phyloP scores from a whole-genome alignment of 345 rosid species.

The Sonneratia alba region DNA sequence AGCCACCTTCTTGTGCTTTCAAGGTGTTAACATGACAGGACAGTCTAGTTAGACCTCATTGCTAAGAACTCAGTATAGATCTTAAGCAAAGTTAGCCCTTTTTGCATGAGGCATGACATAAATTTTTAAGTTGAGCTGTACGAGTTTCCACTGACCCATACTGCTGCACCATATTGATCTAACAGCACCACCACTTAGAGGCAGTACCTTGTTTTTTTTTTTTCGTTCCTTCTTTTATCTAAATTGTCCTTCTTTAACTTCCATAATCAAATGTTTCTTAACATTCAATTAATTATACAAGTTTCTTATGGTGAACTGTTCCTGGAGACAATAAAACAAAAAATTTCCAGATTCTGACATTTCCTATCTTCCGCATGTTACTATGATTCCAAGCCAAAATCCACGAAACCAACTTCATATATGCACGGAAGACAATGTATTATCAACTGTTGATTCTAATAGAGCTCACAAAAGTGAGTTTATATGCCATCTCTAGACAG shows the following conservation, averaged over 20 bases:
- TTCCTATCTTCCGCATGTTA: too few relatives aligned
- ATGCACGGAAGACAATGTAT: too few relatives aligned
- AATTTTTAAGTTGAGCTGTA: not conserved
- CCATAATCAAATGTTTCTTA: not conserved
- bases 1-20: not conserved
- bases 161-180: not conserved
- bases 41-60: not conserved
- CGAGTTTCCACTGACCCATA: not conserved
- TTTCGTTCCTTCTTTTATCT: not conserved
- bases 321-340: too few relatives aligned
- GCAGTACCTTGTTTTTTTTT: not conserved
- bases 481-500: too few relatives aligned
- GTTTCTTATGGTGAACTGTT: not conserved
- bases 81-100: too few relatives aligned
- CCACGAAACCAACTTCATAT: too few relatives aligned
- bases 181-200: not conserved
- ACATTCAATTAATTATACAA: not conserved
- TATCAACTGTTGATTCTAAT: too few relatives aligned
- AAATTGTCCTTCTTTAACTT: not conserved
- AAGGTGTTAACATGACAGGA: not conserved
- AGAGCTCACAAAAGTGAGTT: too few relatives aligned
- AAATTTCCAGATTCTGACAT: too few relatives aligned
- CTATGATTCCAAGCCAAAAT: too few relatives aligned
- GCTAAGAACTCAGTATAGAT: too few relatives aligned
- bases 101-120: not conserved